Evolutionary conservation across 2,329 filamentous ascomycete species (phyloP), one percentile per base, ranked within the genome.

Genomic region (Lasiodiplodia sp.): DNA sequence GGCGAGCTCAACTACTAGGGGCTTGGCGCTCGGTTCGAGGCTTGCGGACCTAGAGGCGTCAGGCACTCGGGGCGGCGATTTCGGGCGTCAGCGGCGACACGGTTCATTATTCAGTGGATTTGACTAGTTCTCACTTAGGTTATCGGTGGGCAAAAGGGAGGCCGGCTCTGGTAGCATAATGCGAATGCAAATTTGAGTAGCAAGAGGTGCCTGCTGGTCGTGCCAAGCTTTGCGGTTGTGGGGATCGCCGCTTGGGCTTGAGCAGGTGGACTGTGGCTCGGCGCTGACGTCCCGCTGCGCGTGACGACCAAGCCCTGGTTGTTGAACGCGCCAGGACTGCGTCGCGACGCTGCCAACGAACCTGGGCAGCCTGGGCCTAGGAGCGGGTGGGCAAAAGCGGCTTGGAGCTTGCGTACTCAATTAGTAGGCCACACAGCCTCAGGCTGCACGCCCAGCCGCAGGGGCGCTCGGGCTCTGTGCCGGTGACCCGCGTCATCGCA

Each of bases 1-100:
- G 92, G 92, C 34, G 95, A 97, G 82, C 83, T 98, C 75, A 96
- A 98, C 81, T 98, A 98, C 78, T 98, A 86, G 78, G 73, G 40
- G 60, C 8, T 23, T 66, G 56, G 57, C 31, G 40, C 40, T 23
- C 28, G 14, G 23, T 11, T 23, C 38, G 23, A n/a, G 23, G 38
- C 31, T 56, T 21, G 23, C 3, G 16, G 49, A 49, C 28, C 28
- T 28, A 28, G 55, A 55, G 34, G 34, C 57, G 47, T 53, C 44
- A 37, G 44, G 60, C 60, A 64, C 40, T 38, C 47, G 47, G 56
- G 56, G 47, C 57, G 37, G 56, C 47, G 66, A 63, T 56, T 21
- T 55, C n/a, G 51, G 60, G 60, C 60, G 60, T 51, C 56, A 51
- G 28, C 56, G 37, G 18, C 25, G n/a, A 23, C 25, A 47, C 25